Conservation (phyloP, 192 early-diverging fungal genomes). For the Bifiguratus adelaidae region DNA sequence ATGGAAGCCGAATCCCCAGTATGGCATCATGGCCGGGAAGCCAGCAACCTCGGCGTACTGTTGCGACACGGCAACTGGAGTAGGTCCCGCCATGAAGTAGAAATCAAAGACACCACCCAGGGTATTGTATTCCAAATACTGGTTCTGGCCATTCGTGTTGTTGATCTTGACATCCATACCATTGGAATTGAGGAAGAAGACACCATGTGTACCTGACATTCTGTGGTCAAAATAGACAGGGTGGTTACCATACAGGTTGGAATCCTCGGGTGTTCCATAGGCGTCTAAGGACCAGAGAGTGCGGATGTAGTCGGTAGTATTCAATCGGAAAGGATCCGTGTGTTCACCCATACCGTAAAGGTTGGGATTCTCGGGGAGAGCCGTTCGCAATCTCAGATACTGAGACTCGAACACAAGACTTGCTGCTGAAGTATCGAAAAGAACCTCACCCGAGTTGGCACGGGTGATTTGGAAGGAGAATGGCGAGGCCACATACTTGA, state of each 20-base stretch:
- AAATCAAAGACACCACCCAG: conserved; percentile 52
- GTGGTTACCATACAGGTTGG: conserved; percentile 5
- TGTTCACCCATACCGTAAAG: conserved; percentile 53
- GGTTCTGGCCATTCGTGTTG: conserved; percentile 3
- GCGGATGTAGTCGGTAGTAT: conserved; percentile 1
- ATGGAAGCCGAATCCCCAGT: conserved; percentile 5
- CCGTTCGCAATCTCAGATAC: conserved; percentile 43
- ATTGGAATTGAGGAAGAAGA: conserved; percentile 46
- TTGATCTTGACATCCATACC: conserved; percentile 52
- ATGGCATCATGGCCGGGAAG: conserved; percentile 31
- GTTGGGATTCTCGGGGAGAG: conserved; percentile 32
- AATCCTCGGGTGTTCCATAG: not conserved
- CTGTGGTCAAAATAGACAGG: conserved; percentile 3
- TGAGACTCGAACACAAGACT: conserved; percentile 43
- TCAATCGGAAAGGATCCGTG: conserved; percentile 1
- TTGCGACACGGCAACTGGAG: conserved; percentile 25
- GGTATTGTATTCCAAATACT: conserved; percentile 4
- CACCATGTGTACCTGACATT: conserved; percentile 23
- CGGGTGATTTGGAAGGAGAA: conserved; percentile 4
- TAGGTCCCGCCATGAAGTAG: conserved; percentile 31
- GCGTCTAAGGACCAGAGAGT: conserved; percentile 2
- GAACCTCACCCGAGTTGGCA: not conserved
- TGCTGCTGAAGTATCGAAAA: conserved; percentile 2
- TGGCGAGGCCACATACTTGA: conserved; percentile 8
- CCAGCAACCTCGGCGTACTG: conserved; percentile 53